phyloP scores from a whole-genome alignment of 2,329 filamentous ascomycete genomes.

The Colletotrichum costaricense region DNA sequence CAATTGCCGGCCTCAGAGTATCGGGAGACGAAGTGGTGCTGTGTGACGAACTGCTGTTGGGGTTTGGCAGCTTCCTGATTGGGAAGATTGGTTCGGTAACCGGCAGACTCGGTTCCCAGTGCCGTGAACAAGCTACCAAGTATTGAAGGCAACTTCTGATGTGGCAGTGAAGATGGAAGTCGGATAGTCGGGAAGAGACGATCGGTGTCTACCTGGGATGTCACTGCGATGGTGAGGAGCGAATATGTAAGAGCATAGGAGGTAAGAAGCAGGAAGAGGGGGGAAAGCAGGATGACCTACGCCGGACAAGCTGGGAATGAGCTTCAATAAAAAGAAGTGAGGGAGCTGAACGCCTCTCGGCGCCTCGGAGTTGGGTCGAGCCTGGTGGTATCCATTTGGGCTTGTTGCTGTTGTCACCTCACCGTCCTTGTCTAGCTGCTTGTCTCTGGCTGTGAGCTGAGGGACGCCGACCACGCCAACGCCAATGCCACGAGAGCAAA shows the following conservation, averaged over 20 bases:
- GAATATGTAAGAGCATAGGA: not conserved
- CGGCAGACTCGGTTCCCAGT: not conserved
- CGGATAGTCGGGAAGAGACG: not conserved
- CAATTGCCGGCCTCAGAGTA: conserved; percentile 5
- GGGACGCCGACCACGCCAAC: conserved; percentile 21
- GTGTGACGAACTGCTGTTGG: not conserved
- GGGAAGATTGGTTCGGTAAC: not conserved
- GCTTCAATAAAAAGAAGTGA: conserved; percentile 21
- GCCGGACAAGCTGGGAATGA: conserved; percentile 18
- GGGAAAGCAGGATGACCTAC: not conserved
- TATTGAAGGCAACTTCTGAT: not conserved
- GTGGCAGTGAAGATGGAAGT: not conserved
- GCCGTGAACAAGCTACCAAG: not conserved
- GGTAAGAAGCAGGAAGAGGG: not conserved
- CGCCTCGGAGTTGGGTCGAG: conserved; percentile 14
- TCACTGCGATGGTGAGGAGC: not conserved
- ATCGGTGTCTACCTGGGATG: no score
- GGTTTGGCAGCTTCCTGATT: conserved; percentile 21
- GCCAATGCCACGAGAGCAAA: conserved; percentile 28
- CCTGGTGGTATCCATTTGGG: conserved; percentile 19
- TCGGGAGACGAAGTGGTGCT: not conserved
- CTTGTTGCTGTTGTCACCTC: conserved; percentile 22
- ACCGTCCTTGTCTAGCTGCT: conserved; percentile 4
- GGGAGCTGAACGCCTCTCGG: conserved; percentile 3
- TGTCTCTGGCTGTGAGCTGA: conserved; percentile 16